phyloP scores from a whole-genome alignment of 495 filamentous ascomycete species.

The Lindgomyces ingoldianus region DNA sequence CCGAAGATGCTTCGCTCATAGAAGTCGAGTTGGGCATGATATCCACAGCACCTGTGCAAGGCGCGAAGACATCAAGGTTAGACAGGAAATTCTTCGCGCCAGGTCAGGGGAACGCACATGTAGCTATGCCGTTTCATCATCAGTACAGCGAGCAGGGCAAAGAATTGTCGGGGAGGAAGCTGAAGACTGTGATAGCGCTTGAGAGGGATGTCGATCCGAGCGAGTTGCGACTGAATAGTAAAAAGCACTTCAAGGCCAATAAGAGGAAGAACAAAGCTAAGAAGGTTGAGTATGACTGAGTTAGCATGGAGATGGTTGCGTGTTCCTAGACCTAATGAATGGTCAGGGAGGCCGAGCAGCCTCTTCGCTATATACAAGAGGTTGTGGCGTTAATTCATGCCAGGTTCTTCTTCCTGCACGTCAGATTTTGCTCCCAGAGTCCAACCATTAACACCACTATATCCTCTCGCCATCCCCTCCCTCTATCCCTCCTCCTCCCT shows the following conservation, averaged over 20 bases:
- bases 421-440: too few species aligned
- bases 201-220: constrained; percentile 83
- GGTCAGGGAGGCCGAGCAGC: too few species aligned
- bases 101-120: constrained; percentile 59
- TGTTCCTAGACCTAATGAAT: too few species aligned
- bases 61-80: constrained; percentile 70
- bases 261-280: constrained; percentile 54
- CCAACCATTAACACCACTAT: too few species aligned
- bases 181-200: constrained; percentile 77
- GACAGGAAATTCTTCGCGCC: constrained; percentile 86
- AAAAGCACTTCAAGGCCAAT: constrained; percentile 94
- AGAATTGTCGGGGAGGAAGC: constrained; percentile 77
- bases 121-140: constrained; percentile 80
- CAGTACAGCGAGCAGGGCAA: constrained; percentile 87
- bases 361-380: too few species aligned
- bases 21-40: constrained; percentile 43
- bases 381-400: too few species aligned
- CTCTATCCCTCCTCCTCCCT: too few species aligned
- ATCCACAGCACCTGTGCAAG: constrained; percentile 48
- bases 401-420: too few species aligned
- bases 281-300: constrained; percentile 50
- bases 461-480: too few species aligned
- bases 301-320: background rate
- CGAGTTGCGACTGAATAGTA: constrained; percentile 71
- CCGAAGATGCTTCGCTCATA: constrained; percentile 46